Evolutionary conservation across 495 filamentous ascomycete genomes (phyloP), one percentile per base, ranked within the genome.

Genomic region (Pyrenula aspistea): DNA sequence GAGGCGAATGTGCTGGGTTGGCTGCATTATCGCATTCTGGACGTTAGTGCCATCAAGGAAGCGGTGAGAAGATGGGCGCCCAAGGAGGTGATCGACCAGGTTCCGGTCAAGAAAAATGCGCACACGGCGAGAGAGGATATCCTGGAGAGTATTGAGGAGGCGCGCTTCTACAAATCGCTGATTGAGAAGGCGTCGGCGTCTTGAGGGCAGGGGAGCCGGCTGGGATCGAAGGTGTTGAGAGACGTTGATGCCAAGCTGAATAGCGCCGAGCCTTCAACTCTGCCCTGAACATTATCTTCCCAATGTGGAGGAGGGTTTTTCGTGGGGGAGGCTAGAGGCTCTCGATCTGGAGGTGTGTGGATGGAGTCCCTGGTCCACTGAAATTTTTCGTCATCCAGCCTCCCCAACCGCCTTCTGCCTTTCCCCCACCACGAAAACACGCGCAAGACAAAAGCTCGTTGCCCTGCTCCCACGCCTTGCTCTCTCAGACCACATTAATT

Each of bases 11-110:
- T 42, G 31, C 63, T 88, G 53, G 79, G 87, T 51, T 78, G 91
- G 67, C 73, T 97, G 53, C 86, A 92, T 72, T 88, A 97, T 72
- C 83, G 93, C 11, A 87, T 97, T 57, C 65, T 97, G 48, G 93
- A 98, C 65, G 91, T 96, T 25, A 96, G 91, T 67, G 78, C 82
- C 19, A 71, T 97, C 55, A 96, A 96, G 71, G 93, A 98, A 70
- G 90, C 85, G 19, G 88, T 83, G 8, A 79, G 82, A 51, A 77
- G 91, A 54, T 98, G 93, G 93, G 85, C 84, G 47, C 74, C 78
- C 15, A 67, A 74, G 24, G 76, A 81, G 31, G 62, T 89, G 24
- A 57, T 89, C 53, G 57, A 63, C 53, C 67, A 70, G 48, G 81
- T 79, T 15, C 93, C 93, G 2, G 64, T 61, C 54, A 98, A 98